Conservation (phyloP, 495 filamentous ascomycete genomes). For the Parachaetomium inaequale region DNA sequence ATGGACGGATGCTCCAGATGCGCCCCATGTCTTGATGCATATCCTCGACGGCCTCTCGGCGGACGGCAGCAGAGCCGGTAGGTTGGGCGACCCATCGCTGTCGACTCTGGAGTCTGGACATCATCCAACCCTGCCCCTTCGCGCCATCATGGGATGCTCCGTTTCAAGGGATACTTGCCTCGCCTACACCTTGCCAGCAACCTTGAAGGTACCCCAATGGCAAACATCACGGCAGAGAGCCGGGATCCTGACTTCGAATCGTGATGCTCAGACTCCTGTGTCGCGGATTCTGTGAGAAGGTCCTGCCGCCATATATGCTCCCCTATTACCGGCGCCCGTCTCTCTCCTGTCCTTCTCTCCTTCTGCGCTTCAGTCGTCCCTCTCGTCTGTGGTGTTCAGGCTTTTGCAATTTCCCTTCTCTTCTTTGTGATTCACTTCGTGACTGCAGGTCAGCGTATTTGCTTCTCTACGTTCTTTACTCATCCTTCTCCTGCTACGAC, state of each 20-base stretch:
- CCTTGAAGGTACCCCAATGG: background rate
- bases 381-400: background rate
- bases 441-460: constrained; percentile 34
- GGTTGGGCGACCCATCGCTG: background rate
- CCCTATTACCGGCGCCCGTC: constrained; percentile 7
- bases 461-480: constrained; percentile 23
- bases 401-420: constrained; percentile 9
- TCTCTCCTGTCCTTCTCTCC: background rate
- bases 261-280: constrained; percentile 18
- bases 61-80: background rate
- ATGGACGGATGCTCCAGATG: constrained; percentile 24
- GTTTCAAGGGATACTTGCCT: constrained; percentile 1
- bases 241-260: background rate
- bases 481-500: constrained; percentile 3
- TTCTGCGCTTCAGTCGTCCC: constrained; percentile 8
- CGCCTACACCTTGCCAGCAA: background rate
- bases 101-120: background rate
- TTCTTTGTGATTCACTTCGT: constrained; percentile 28
- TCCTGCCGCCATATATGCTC: constrained; percentile 18
- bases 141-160: constrained; percentile 17
- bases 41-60: constrained; percentile 4
- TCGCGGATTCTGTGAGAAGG: constrained; percentile 20
- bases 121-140: background rate
- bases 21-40: constrained; percentile 17
- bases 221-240: background rate